Conservation (phyloP, 306 rosid genomes). For the Bauhinia variegata region DNA sequence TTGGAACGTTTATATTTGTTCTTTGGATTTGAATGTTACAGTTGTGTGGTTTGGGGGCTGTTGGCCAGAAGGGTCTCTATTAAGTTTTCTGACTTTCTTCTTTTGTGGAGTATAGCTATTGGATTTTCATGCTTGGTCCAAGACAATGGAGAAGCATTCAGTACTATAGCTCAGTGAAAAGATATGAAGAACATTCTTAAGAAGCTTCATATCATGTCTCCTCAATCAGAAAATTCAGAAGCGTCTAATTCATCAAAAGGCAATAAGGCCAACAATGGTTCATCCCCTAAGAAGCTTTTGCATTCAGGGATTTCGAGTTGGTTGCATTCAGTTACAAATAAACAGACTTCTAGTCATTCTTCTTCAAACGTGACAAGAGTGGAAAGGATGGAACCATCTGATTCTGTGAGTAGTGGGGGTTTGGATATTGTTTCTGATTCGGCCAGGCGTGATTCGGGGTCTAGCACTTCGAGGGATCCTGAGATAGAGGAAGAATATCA, state of each 20-base stretch:
- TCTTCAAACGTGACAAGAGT: conserved; percentile 52
- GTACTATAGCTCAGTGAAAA: conserved; percentile 39
- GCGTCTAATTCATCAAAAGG: conserved; percentile 72
- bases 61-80: conserved; percentile 40
- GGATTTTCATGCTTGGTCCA: conserved; percentile 65
- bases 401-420: conserved; percentile 57
- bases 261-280: conserved; percentile 52
- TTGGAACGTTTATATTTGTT: conserved; percentile 42
- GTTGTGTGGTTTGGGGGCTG: conserved; percentile 38
- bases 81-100: conserved; percentile 39
- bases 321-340: conserved; percentile 74
- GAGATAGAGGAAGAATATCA: conserved; percentile 92
- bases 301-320: conserved; percentile 69
- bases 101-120: conserved; percentile 38
- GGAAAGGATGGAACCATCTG: conserved; percentile 63
- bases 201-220: conserved; percentile 84
- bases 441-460: conserved; percentile 64
- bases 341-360: conserved; percentile 53
- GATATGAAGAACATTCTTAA: conserved; percentile 89
- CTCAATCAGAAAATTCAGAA: conserved; percentile 61
- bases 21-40: conserved; percentile 50
- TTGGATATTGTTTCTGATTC: conserved; percentile 60
- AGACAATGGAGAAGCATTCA: conserved; percentile 69
- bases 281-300: conserved; percentile 58
- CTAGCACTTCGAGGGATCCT: conserved; percentile 76